These are phyloP conservation scores for Furcasterigmium sp. DNA, from an alignment of 2,329 filamentous ascomycete genomes.

Conservation along the genomic window DNA sequence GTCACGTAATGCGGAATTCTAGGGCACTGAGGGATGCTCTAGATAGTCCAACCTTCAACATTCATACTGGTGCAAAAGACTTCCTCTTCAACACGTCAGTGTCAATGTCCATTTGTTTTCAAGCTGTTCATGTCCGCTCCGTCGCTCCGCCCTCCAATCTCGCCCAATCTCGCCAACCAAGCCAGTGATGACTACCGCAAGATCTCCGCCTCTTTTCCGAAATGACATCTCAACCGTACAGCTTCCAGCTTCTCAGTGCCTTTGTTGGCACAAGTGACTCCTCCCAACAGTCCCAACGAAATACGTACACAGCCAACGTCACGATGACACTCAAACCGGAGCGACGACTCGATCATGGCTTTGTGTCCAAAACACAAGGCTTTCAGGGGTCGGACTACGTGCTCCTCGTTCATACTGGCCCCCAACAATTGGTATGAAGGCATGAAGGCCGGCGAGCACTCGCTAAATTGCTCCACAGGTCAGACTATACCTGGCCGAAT, in stretches of 20 bases:
- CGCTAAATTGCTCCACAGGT: background rate
- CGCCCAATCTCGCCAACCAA: no score
- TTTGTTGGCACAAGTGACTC: background rate
- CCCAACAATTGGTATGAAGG: background rate
- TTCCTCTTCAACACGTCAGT: no score
- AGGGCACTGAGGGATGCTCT: no score
- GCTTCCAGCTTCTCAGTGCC: background rate
- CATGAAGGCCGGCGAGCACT: no score
- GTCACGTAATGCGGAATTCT: no score
- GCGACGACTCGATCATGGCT: background rate
- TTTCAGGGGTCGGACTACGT: background rate
- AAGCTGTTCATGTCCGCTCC: no score
- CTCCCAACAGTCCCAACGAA: conserved; percentile 1
- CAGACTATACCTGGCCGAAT: conserved; percentile 1
- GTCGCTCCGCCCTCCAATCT: no score
- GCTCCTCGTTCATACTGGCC: background rate
- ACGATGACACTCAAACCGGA: background rate
- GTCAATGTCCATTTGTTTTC: no score
- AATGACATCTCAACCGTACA: background rate
- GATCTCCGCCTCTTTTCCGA: no score
- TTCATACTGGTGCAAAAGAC: no score
- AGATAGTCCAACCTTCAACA: no score
- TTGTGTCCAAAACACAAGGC: background rate
- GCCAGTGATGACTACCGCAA: no score
- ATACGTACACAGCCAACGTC: conserved; percentile 1